Conservation (phyloP, 2,329 filamentous ascomycete species). For the Seiridium unicorne region DNA sequence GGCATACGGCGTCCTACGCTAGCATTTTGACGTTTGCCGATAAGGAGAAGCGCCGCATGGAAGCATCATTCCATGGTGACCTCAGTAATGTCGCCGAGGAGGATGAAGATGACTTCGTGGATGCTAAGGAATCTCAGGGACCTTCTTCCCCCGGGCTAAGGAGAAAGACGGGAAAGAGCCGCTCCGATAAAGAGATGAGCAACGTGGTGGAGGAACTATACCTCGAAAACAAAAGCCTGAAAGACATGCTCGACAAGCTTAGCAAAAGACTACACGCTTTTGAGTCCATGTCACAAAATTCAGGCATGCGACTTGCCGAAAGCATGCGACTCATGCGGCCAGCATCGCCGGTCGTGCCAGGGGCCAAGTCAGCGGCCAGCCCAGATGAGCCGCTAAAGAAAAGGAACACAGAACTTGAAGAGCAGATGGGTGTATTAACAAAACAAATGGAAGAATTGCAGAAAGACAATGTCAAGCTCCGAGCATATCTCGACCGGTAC, state of each 20-base stretch:
- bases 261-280: constrained; percentile 88
- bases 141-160: constrained; percentile 40
- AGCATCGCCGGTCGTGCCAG: constrained; percentile 45
- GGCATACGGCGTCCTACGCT: constrained; percentile 90
- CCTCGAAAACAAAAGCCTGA: constrained; percentile 83
- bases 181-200: constrained; percentile 42
- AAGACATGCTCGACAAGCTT: constrained; percentile 81
- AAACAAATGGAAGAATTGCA: constrained; percentile 68
- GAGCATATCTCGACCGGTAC: constrained; percentile 57
- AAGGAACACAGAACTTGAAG: constrained; percentile 65
- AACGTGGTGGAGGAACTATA: constrained; percentile 86
- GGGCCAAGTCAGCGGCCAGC: constrained; percentile 25
- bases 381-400: constrained; percentile 43
- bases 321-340: constrained; percentile 67
- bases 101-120: constrained; percentile 86
- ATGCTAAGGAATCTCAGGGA: constrained; percentile 69
- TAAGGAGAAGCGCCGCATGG: constrained; percentile 62
- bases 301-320: constrained; percentile 81
- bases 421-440: constrained; percentile 55
- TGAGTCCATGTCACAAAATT: constrained; percentile 87
- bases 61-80: constrained; percentile 43
- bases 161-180: constrained; percentile 38
- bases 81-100: constrained; percentile 42
- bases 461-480: constrained; percentile 54
- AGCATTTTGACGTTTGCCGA: constrained; percentile 75